Base-by-base conservation (phyloP, 2,329 filamentous ascomycete species). In the Pseudomassariella vexata region DNA sequence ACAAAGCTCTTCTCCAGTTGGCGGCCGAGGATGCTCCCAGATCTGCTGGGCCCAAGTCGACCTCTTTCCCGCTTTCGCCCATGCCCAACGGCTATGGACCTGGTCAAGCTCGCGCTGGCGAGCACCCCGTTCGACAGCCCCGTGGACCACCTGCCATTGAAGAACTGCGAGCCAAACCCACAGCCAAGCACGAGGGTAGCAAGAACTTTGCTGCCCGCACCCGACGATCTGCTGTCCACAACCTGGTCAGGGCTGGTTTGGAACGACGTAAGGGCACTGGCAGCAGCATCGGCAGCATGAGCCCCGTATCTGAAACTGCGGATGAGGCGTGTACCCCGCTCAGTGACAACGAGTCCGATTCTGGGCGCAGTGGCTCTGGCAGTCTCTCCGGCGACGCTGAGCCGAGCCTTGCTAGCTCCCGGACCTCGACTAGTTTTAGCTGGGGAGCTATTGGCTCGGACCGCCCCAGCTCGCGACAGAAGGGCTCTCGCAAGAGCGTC, bases 201-300 rank as follows among this genome's bases (percentile, higher is more conserved):
- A 82, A 95, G 76, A 98, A 98, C 67, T 98, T 98, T 62, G 84
- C 85, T 9, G 80, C 88, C 35, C 88, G 92, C 40, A 89, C 94
- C 51, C 87, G 92, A 38, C 87, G 90, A 43, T 88, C 85, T 48
- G 92, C 92, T 17, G 80, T 98, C 26, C 81, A 89, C 65, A 95
- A 88, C 55, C 75, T 98, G 30, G 85, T 95, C 40, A 85, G 85
- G 44, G 90, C 90, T 33, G 89, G 90, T 11, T 74, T 92, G 41
- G 86, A 88, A 52, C 85, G 92, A 38, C 86, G 90, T 74, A 69
- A 83, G 73, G 63, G 81, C 37, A 85, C 82, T 41, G 70, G 77
- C 41, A 82, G 79, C 56, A 77, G 73, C 43, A 72, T 70, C 38
- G 86, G 85, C 38, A 89, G 82, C 60, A 86, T 87, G 64, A 94